Base-by-base conservation (phyloP, 441 rosid species). In the Viola pubescens region DNA sequence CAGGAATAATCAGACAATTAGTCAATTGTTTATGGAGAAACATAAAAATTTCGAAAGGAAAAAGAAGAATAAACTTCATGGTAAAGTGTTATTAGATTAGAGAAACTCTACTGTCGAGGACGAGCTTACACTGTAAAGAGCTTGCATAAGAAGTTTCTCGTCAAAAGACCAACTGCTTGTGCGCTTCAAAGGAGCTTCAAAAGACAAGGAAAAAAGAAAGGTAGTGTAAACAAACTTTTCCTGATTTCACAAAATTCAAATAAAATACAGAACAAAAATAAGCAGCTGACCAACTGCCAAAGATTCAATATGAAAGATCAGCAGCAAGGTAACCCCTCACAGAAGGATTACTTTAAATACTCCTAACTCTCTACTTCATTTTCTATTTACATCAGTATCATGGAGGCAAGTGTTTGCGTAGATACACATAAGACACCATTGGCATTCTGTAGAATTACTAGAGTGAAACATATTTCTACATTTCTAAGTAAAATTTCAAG, bases 81-180 rank as follows among this genome's bases (percentile, higher is more conserved):
- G 10, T 34, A 19, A 13, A 42, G 39, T 10, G 13, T 7, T 11
- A 40, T 72, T 11, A 26, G 14, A 16, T 19, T 10, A 2, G 12
- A 16, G 52, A 45, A 9, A 3, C 47, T 47, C 34, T 7, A 48
- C 38, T 43, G n/a, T 58, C 34, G 54, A 37, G 59, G 61, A 19
- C 51, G 5, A 51, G 47, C 16, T 34, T 74, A 91, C 97, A 94
- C 81, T 87, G 78, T 87, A 89, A 46, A 92, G 78, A 61, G 96
- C 73, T 52, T 86, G 97, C 59, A 92, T 77, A 5, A 92, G 77
- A 73, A 89, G 86, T 75, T 79, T 92, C 68, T 92, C 98, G 41
- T 89, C 92, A 13, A 92, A 92, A 12, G 85, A 80, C 92, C 91
- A 86, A 57, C 85, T 87, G 74, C 84, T 79, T 40, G 81, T 79